Evolutionary conservation across 805 yeast genomes (phyloP), one percentile per base, ranked within the genome.

Genomic region (Saturnispora saitoi): DNA sequence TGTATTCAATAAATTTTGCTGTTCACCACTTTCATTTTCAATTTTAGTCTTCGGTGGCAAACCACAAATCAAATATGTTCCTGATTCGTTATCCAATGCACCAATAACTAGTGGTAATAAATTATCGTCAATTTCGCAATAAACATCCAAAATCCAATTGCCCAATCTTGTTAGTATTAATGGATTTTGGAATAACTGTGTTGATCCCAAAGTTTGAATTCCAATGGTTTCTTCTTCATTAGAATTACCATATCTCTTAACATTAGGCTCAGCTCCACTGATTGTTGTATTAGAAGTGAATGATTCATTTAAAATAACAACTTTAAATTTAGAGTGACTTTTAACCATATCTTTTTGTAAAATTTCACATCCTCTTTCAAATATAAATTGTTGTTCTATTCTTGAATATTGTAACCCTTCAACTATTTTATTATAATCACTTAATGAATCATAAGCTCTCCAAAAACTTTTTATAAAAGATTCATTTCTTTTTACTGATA

Each of bases 401-500:
- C 86, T 86, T n/a, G 98, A 97, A 55, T 80, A 79, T 32, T 77
- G 79, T n/a, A 90, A 67, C 2, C 99, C 99, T 47, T 77, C 76
- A 24, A 71, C 59, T 11, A 88, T 69, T 8, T 77, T 60, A 20
- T 80, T 82, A 52, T 77, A 72, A 29, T 65, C 59, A 42, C 65
- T 69, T 34, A 78, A 63, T 1, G 82, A 73, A 58, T 78, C 83
- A 72, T 77, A 78, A 2, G 81, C 72, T 28, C 72, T 70, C 83
- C 83, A 78, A 60, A 77, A 78, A 51, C 67, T 66, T n/a, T 61
- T 51, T 5, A 67, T 55, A 49, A 64, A 67, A 42, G 64, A 67
- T 4, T 61, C 53, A 48, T 67, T 69, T 49, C 68, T 48, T 32
- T 56, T 57, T 7, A 48, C 47, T 12, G 62, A 61, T 31, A 64